phyloP scores from a whole-genome alignment of 257 asterid genomes.

The Gentiana straminea region DNA sequence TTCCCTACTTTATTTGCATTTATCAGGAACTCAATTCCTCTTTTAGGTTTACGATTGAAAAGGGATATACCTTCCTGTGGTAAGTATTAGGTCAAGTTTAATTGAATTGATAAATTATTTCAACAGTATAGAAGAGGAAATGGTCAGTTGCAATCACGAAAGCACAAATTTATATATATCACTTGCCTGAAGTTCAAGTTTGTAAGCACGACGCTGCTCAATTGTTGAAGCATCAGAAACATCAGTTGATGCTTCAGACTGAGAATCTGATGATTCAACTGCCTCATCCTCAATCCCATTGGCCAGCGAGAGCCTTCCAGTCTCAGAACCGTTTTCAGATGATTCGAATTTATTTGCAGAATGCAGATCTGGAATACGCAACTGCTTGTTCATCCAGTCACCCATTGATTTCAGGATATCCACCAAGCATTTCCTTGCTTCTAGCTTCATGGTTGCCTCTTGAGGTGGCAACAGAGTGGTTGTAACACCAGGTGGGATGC shows the following conservation, averaged over 20 bases:
- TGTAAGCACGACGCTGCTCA: slow-evolving; percentile 98
- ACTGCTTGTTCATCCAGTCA: slow-evolving; percentile 95
- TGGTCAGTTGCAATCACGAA: too few relatives aligned
- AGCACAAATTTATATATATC: slow-evolving; percentile 9
- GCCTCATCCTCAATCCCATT: slow-evolving; percentile 76
- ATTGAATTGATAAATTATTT: slow-evolving; percentile 7
- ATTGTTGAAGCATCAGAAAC: slow-evolving; percentile 79
- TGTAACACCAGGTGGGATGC: slow-evolving; percentile 81
- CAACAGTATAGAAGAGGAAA: slow-evolving; percentile 8
- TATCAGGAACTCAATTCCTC: slow-evolving; percentile 89
- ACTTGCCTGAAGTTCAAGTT: slow-evolving; percentile 94
- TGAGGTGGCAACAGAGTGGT: slow-evolving; percentile 83
- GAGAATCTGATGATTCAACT: slow-evolving; percentile 68
- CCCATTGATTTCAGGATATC: slow-evolving; percentile 88
- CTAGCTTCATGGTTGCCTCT: slow-evolving; percentile 76
- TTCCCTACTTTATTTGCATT: slow-evolving; percentile 89
- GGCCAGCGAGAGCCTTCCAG: slow-evolving; percentile 41
- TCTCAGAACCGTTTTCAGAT: slow-evolving; percentile 49
- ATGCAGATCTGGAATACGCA: slow-evolving; percentile 79
- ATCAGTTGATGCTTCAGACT: slow-evolving; percentile 79
- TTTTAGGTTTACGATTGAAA: slow-evolving; percentile 94
- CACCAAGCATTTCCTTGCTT: slow-evolving; percentile 92
- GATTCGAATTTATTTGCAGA: slow-evolving; percentile 52
- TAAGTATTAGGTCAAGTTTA: slow-evolving; percentile 16
- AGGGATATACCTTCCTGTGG: slow-evolving; percentile 99